These are phyloP conservation scores for Pachyrhizus erosus DNA, from an alignment of 306 rosid genomes.

Conservation along the genomic window DNA sequence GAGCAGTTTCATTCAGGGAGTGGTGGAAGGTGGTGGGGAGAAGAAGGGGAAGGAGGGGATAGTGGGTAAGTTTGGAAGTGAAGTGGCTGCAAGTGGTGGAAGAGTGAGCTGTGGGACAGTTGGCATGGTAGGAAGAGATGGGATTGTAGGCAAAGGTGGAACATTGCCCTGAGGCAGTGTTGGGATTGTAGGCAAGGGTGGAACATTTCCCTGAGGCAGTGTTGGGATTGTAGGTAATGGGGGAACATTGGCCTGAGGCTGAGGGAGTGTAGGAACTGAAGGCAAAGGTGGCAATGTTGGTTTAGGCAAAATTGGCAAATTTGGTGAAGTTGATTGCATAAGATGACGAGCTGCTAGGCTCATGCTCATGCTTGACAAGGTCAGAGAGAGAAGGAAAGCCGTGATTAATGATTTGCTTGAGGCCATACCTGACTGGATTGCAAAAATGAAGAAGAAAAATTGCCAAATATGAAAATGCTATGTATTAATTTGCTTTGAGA, in stretches of 20 bases:
- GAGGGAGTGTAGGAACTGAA: constrained; percentile 29
- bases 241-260: constrained; percentile 32
- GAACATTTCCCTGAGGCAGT: constrained; percentile 33
- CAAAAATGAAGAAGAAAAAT: no score
- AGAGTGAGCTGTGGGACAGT: constrained; percentile 32
- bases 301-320: constrained; percentile 25
- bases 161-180: background rate
- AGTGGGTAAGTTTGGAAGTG: background rate
- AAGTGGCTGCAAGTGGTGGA: constrained; percentile 42
- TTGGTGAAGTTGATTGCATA: constrained; percentile 39
- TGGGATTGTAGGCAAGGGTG: constrained; percentile 42
- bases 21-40: constrained; percentile 58
- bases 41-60: constrained; percentile 47
- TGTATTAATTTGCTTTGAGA: no score
- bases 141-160: constrained; percentile 13
- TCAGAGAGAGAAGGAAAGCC: background rate
- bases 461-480: no score
- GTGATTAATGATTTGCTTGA: no score
- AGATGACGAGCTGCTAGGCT: constrained; percentile 47
- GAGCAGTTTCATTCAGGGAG: constrained; percentile 24
- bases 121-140: constrained; percentile 29
- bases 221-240: constrained; percentile 39
- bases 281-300: constrained; percentile 41
- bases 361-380: constrained; percentile 33
- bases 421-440: no score